Conservation (phyloP, 805 yeast species). For the Huiozyma naganishii region DNA sequence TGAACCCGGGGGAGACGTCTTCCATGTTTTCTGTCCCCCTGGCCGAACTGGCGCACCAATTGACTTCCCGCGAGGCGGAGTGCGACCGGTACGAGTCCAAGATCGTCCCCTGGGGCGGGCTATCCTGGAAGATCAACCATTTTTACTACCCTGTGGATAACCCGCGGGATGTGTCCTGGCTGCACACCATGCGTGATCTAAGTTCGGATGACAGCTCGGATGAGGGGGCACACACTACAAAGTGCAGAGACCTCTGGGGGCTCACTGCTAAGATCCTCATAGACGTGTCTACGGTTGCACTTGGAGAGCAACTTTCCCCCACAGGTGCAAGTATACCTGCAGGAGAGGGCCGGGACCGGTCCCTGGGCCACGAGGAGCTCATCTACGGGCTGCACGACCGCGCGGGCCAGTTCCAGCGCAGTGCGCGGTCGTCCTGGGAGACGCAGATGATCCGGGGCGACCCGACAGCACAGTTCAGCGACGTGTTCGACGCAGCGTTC, state of each 20-base stretch:
- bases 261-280: slow-evolving; percentile 70
- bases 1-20: slow-evolving; percentile 72
- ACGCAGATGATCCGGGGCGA: slow-evolving; percentile 36
- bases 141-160: slow-evolving; percentile 49
- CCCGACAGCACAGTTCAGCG: slow-evolving; percentile 19
- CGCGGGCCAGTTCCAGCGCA: slow-evolving; percentile 44
- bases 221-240: background rate
- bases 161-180: slow-evolving; percentile 49
- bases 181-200: slow-evolving; percentile 47
- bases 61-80: slow-evolving; percentile 21
- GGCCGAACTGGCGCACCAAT: slow-evolving; percentile 36
- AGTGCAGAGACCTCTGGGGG: slow-evolving; percentile 64
- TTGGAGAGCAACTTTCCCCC: slow-evolving; percentile 32
- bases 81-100: slow-evolving; percentile 29
- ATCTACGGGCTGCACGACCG: slow-evolving; percentile 43
- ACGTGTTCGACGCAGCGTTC: slow-evolving; percentile 26
- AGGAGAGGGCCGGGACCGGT: background rate
- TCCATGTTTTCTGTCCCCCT: slow-evolving; percentile 63
- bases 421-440: slow-evolving; percentile 44
- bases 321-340: too few species aligned
- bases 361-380: slow-evolving; percentile 44
- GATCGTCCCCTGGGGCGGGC: slow-evolving; percentile 48
- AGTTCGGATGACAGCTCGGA: slow-evolving; percentile 26
- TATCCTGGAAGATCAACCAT: slow-evolving; percentile 55
- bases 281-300: slow-evolving; percentile 51